These are phyloP conservation scores for Talaromyces amestolkiae DNA, from an alignment of 2,329 filamentous ascomycete genomes.

Conservation along the genomic window DNA sequence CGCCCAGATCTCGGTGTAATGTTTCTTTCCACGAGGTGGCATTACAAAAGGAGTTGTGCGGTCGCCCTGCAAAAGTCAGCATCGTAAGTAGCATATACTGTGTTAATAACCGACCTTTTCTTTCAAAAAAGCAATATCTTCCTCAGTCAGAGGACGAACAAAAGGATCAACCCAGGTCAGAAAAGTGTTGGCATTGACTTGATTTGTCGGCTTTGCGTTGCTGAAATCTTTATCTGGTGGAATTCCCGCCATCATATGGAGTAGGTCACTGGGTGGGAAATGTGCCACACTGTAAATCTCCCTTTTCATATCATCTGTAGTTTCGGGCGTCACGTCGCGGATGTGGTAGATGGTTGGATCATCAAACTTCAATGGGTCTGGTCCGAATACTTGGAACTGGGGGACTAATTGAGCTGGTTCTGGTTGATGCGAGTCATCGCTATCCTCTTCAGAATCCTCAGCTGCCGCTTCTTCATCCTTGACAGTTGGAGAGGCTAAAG, in stretches of 20 bases:
- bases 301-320: constrained; percentile 81
- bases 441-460: constrained; percentile 61
- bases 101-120: constrained; percentile 60
- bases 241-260: constrained; percentile 80
- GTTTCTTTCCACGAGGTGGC: constrained; percentile 76
- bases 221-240: constrained; percentile 95
- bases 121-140: constrained; percentile 88
- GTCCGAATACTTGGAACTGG: constrained; percentile 83
- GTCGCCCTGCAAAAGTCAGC: constrained; percentile 58
- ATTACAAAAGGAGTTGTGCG: constrained; percentile 79
- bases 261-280: constrained; percentile 77
- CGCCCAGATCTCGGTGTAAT: constrained; percentile 88
- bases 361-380: constrained; percentile 83
- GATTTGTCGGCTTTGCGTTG: constrained; percentile 85
- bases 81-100: constrained; percentile 17
- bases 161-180: constrained; percentile 89
- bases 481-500: constrained; percentile 44
- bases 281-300: constrained; percentile 82
- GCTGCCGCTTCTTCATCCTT: constrained; percentile 62
- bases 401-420: constrained; percentile 60
- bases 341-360: constrained; percentile 97
- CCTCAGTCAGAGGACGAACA: constrained; percentile 83
- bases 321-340: constrained; percentile 66
- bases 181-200: constrained; percentile 92
- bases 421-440: constrained; percentile 58